Evolutionary conservation across 371 early-diverging fungal species (phyloP).

Genomic region (Smittium culicis): DNA sequence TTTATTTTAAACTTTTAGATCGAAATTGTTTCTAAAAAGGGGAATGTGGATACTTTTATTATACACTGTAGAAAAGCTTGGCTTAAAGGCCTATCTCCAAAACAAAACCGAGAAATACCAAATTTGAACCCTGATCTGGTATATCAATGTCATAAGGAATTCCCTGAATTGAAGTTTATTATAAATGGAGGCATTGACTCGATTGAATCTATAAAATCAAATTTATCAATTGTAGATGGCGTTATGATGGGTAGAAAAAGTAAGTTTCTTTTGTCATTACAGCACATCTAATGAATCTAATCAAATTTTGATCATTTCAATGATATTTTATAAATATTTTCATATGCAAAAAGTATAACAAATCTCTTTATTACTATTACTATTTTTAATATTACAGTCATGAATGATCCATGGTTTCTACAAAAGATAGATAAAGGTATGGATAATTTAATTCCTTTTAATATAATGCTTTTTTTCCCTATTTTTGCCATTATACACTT

Average conservation of each 20-base stretch:
- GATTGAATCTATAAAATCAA: slow-evolving; percentile 31
- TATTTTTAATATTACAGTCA: background rate
- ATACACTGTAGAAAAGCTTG: slow-evolving; percentile 81
- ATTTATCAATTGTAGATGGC: slow-evolving; percentile 41
- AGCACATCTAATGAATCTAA: too few species aligned
- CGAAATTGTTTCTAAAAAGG: slow-evolving; percentile 29
- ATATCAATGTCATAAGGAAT: slow-evolving; percentile 43
- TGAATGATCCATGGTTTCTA: slow-evolving; percentile 11
- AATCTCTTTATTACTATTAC: too few species aligned
- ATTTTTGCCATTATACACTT: too few species aligned
- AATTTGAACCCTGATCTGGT: slow-evolving; percentile 63
- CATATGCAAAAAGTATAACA: too few species aligned
- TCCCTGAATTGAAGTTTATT: slow-evolving; percentile 46
- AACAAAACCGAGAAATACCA: slow-evolving; percentile 70
- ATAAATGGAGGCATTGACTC: slow-evolving; percentile 71
- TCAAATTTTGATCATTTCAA: too few species aligned
- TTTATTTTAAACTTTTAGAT: too few species aligned
- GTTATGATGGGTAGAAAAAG: slow-evolving; percentile 63
- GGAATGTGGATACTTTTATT: slow-evolving; percentile 42
- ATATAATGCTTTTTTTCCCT: too few species aligned
- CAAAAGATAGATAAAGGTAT: slow-evolving; percentile 8
- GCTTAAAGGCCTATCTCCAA: slow-evolving; percentile 67
- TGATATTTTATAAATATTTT: too few species aligned
- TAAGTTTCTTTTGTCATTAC: background rate
- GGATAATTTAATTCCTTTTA: too few species aligned